A percentile compares a stretch with the other conserved stretches of the same genome.
Conservation (phyloP, 768 basidiomycete genomes). For the Boletus vinaceobasis region DNA sequence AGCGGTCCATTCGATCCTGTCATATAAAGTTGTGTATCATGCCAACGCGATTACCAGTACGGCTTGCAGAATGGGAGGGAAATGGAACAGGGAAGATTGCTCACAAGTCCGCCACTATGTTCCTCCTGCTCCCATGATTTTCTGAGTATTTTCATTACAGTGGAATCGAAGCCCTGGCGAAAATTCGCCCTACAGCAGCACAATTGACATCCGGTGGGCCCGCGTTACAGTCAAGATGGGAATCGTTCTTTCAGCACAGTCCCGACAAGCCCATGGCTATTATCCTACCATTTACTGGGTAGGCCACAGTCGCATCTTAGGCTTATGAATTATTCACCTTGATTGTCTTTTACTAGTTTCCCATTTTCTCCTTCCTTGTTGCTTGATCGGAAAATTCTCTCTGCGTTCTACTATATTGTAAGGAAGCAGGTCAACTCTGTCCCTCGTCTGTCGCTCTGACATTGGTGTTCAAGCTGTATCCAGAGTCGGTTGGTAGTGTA, state of each 20-base stretch:
- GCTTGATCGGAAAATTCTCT: conserved; percentile 27
- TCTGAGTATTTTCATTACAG: not conserved
- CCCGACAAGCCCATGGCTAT: too few species aligned
- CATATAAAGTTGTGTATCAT: not conserved
- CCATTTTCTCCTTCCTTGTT: conserved; percentile 13
- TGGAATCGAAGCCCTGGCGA: too few species aligned
- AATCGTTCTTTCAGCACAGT: too few species aligned
- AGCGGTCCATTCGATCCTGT: conserved; percentile 12
- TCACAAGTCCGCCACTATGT: conserved; percentile 43
- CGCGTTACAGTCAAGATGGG: too few species aligned
- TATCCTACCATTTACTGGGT: too few species aligned
- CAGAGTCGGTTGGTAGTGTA: conserved; percentile 41
- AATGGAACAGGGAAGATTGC: conserved; percentile 48
- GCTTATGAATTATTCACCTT: too few species aligned
- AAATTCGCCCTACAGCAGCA: too few species aligned
- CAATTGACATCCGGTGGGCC: too few species aligned
- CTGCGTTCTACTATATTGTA: conserved; percentile 23
- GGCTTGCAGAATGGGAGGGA: conserved; percentile 30
- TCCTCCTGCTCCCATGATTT: not conserved
- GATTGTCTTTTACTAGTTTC: conserved; percentile 23
- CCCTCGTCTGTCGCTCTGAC: not conserved
- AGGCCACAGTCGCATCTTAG: conserved; percentile 1
- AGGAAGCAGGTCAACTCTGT: too few species aligned
- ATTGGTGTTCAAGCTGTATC: conserved; percentile 35
- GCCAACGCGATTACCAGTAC: conserved; percentile 17